Evolutionary conservation across 2,329 filamentous ascomycete species (phyloP), one percentile per base, ranked within the genome.

Genomic region (Endothia cerciana): DNA sequence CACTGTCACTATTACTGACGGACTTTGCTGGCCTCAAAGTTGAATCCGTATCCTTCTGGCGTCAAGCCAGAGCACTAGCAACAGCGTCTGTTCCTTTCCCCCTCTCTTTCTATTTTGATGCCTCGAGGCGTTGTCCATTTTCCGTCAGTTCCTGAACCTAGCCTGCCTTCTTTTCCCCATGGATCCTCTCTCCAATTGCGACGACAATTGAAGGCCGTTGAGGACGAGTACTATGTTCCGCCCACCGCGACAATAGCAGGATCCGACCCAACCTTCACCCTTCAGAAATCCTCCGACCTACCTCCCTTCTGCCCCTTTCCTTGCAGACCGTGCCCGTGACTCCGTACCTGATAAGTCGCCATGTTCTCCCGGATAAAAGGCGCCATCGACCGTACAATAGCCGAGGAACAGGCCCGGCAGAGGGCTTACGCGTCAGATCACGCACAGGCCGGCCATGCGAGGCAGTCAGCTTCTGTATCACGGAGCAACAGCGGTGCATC

Each of bases 351-450:
- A 43, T 25, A 22, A 13, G 40, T 28, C 61, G 33, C 49, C 47
- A 68, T 62, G 36, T 64, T 64, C 61, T 75, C 95, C 91, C 87
- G 91, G 82, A 83, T 97, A 72, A 91, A 92, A 80, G 91, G 90
- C 73, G 91, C 91, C 67, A 93, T 97, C 76, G 92, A 97, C 76
- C 89, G 89, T 73, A 90, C 90, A 73, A 95, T 97, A 73, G 91
- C 93, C 73, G 93, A 97, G 80, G 94, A 97, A 80, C 92, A 97
- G 79, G 91, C 92, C 65, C 90, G 92, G 66, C 91, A 93, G 75
- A 86, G 86, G 74, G 78, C 82, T 60, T 72, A 80, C 49, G 73
- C 82, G 69, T 25, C 49, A 53, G 61, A 56, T 19, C 57, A 59
- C 10, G 76, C 82, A 5, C 81, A 82, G 62, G 78, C 78, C 65